These are phyloP conservation scores for Talaromyces atroroseus DNA, from an alignment of 2,329 filamentous ascomycete species.

Conservation along the genomic window DNA sequence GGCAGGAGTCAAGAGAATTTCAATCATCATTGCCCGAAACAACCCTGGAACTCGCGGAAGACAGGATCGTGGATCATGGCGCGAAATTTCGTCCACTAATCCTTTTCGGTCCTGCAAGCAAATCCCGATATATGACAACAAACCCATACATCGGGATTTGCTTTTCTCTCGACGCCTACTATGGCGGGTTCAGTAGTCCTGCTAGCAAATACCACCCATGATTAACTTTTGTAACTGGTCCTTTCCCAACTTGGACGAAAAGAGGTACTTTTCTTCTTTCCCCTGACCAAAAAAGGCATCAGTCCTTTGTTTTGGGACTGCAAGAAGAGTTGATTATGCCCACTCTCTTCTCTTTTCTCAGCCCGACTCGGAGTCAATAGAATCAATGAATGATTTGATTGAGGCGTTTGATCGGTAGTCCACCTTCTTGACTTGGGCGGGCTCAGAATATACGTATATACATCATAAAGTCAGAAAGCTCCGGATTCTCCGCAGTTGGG, in stretches of 20 bases:
- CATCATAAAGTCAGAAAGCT: conserved; percentile 5
- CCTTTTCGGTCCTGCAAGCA: conserved; percentile 20
- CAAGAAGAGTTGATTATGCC: conserved; percentile 9
- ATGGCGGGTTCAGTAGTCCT: conserved; percentile 24
- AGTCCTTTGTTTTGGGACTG: conserved; percentile 10
- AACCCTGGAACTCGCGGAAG: not conserved
- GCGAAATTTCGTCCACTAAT: conserved; percentile 16
- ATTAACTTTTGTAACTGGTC: conserved; percentile 22
- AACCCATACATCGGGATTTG: conserved; percentile 30
- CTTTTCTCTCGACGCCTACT: conserved; percentile 1
- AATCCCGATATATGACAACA: conserved; percentile 25
- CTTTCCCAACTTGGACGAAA: conserved; percentile 14
- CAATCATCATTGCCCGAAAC: not conserved
- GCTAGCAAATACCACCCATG: conserved; percentile 13
- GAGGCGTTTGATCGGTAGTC: conserved; percentile 4
- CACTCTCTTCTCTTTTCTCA: conserved; percentile 8
- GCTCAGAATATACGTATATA: not conserved
- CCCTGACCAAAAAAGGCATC: not conserved
- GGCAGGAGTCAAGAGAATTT: conserved; percentile 1
- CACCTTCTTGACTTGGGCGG: not conserved
- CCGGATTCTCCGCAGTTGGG: conserved; percentile 1
- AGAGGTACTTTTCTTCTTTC: conserved; percentile 1
- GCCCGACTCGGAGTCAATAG: conserved; percentile 11
- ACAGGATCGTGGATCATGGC: conserved; percentile 11
- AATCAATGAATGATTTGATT: conserved; percentile 2